phyloP scores from a whole-genome alignment of 305 asterid genomes.

The Ruellia speciosa region DNA sequence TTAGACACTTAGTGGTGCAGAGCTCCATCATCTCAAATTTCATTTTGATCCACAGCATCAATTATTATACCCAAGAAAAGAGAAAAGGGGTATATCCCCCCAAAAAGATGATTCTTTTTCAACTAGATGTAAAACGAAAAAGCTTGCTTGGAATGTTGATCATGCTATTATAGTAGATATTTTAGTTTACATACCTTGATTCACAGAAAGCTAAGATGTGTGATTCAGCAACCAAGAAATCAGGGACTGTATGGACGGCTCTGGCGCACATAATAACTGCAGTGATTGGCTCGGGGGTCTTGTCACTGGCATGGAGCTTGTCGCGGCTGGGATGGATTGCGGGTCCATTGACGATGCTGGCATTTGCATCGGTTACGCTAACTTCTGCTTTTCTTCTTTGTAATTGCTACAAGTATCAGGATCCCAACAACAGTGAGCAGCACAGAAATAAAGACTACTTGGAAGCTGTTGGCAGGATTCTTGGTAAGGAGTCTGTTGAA shows the following conservation, averaged over 20 bases:
- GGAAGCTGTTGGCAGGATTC: constrained; percentile 51
- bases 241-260: constrained; percentile 72
- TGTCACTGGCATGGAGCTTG: constrained; percentile 67
- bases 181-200: too few relatives aligned
- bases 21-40: too few relatives aligned
- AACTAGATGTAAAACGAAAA: too few relatives aligned
- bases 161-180: too few relatives aligned
- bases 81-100: too few relatives aligned
- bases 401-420: constrained; percentile 50
- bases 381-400: constrained; percentile 45
- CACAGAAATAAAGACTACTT: constrained; percentile 39
- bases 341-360: constrained; percentile 48
- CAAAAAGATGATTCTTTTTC: too few relatives aligned
- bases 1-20: too few relatives aligned
- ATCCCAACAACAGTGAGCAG: constrained; percentile 27
- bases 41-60: too few relatives aligned
- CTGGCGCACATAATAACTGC: constrained; percentile 69
- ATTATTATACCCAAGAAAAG: too few relatives aligned
- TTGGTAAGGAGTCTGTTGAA: constrained; percentile 34
- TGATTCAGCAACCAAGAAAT: constrained; percentile 36
- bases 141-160: too few relatives aligned
- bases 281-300: constrained; percentile 77
- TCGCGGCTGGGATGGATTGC: constrained; percentile 76
- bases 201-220: background rate
- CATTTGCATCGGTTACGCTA: constrained; percentile 47